Percentiles rank a stretch among this genome's conserved stretches.
phyloP scores from a whole-genome alignment of 2,329 filamentous ascomycete genomes.

The Hypocrella siamensis region DNA sequence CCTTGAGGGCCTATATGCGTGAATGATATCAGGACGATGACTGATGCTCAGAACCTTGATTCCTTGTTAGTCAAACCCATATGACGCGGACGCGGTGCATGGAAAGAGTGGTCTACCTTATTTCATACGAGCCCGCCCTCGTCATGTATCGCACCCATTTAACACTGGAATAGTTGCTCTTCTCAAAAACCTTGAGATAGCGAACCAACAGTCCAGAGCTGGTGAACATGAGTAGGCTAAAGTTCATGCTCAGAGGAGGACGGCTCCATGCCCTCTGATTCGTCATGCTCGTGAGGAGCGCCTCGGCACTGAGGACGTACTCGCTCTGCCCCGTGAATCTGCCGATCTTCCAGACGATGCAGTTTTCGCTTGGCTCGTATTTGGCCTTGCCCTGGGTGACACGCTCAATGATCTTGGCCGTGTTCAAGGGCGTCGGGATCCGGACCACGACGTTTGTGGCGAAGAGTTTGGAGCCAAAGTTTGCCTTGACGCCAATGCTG shows the following conservation, averaged over 20 bases:
- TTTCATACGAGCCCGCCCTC: slow-evolving; percentile 91
- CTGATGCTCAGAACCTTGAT: not conserved
- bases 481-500: slow-evolving; percentile 92
- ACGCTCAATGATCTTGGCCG: slow-evolving; percentile 80
- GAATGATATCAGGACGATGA: too few species aligned
- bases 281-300: slow-evolving; percentile 88
- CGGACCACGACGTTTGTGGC: slow-evolving; percentile 91
- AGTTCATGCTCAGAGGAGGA: slow-evolving; percentile 80
- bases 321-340: slow-evolving; percentile 98
- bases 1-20: too few species aligned
- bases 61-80: too few species aligned
- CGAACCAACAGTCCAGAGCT: slow-evolving; percentile 82
- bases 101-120: slow-evolving; percentile 40
- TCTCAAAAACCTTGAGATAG: slow-evolving; percentile 98
- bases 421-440: slow-evolving; percentile 93
- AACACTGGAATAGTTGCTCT: slow-evolving; percentile 95
- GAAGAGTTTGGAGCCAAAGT: slow-evolving; percentile 91
- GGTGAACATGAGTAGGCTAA: slow-evolving; percentile 95
- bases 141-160: slow-evolving; percentile 99
- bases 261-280: slow-evolving; percentile 95
- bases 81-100: not conserved
- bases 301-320: slow-evolving; percentile 87
- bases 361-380: slow-evolving; percentile 95
- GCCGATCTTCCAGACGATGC: slow-evolving; percentile 97
- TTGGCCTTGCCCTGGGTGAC: slow-evolving; percentile 95